A percentile compares a stretch with the other conserved stretches of the same genome.
Conservation (phyloP, 129 eudicot species). For the Saposhnikovia divaricata region DNA sequence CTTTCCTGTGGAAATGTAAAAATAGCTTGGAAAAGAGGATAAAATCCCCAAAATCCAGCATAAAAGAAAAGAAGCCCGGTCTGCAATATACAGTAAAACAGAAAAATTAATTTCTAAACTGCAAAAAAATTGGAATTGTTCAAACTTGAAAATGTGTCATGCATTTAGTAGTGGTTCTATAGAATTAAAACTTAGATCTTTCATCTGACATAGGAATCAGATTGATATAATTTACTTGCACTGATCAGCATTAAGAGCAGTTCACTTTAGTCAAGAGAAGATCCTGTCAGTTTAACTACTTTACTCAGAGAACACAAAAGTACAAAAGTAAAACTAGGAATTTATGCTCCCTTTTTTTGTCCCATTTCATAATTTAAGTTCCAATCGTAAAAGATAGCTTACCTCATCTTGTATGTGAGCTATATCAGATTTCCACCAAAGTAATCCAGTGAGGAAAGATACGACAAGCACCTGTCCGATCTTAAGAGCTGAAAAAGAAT, state of each 20-base stretch:
- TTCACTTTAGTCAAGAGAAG: background rate
- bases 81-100: constrained; percentile 29
- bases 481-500: constrained; percentile 45
- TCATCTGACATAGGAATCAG: no score
- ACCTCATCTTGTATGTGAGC: constrained; percentile 70
- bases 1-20: constrained; percentile 84
- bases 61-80: constrained; percentile 62
- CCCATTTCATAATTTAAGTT: background rate
- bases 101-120: background rate
- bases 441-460: constrained; percentile 43
- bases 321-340: background rate
- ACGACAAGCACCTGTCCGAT: constrained; percentile 41
- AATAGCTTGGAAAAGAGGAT: constrained; percentile 62
- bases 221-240: background rate
- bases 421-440: constrained; percentile 68
- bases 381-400: background rate
- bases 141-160: background rate
- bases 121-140: background rate
- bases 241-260: background rate
- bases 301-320: background rate
- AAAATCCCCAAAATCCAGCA: constrained; percentile 74
- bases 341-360: background rate
- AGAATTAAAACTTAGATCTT: background rate
- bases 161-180: background rate
- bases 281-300: background rate